Percentiles rank a stretch among this genome's conserved stretches.
Conservation (phyloP, 306 rosid species). For the Dryas drummondii region DNA sequence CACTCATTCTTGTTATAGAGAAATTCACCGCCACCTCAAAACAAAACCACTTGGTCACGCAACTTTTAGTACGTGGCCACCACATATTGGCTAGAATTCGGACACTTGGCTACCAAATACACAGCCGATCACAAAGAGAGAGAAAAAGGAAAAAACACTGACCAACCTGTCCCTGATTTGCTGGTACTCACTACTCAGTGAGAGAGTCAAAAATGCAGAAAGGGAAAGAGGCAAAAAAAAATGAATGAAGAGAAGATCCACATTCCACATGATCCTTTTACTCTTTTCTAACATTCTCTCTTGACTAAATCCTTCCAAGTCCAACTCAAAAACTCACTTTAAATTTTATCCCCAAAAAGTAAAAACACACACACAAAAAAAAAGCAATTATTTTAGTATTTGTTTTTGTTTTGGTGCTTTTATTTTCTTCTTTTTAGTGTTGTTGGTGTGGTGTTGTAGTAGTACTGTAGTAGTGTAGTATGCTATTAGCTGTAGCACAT, state of each 20-base stretch:
- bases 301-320: slow-evolving; percentile 32
- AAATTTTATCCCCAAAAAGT: slow-evolving; percentile 34
- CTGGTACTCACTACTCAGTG: not conserved
- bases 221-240: not conserved
- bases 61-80: no score
- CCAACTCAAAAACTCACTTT: slow-evolving; percentile 26
- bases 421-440: no score
- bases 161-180: not conserved
- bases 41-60: no score
- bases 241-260: slow-evolving; percentile 17
- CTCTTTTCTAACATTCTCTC: slow-evolving; percentile 8
- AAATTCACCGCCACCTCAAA: no score
- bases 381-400: no score
- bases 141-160: not conserved
- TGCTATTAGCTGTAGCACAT: not conserved
- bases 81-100: not conserved
- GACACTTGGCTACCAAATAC: not conserved
- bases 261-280: not conserved
- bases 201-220: slow-evolving; percentile 11
- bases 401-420: no score
- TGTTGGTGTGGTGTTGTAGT: not conserved
- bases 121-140: not conserved
- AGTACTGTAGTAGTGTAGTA: no score
- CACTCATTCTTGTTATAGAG: no score
- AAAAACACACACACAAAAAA: not conserved